phyloP scores from a whole-genome alignment of 208 protist genomes.

The Leishmania guyanensis region DNA sequence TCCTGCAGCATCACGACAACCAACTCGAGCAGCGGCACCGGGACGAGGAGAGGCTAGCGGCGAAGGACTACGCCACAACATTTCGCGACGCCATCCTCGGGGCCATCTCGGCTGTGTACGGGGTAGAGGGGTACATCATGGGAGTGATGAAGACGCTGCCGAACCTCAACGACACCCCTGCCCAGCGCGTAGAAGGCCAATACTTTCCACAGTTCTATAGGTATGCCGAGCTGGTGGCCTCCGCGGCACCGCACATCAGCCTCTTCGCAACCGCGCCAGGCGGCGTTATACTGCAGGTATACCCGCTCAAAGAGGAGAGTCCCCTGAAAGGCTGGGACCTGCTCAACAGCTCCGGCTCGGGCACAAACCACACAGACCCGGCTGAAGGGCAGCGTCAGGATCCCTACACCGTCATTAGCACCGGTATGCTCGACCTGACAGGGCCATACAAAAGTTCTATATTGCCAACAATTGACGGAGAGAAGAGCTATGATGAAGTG shows the following conservation, averaged over 20 bases:
- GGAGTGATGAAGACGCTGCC: slow-evolving; percentile 46
- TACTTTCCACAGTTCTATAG: slow-evolving; percentile 18
- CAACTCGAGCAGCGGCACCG: slow-evolving; percentile 8
- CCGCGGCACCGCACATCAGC: slow-evolving; percentile 14
- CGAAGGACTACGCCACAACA: slow-evolving; percentile 23
- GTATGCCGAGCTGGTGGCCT: slow-evolving; percentile 26
- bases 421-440: slow-evolving; percentile 22
- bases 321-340: slow-evolving; percentile 32
- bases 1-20: slow-evolving; percentile 31
- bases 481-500: neutral
- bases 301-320: slow-evolving; percentile 19
- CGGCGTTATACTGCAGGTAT: slow-evolving; percentile 53
- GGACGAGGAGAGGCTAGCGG: slow-evolving; percentile 10
- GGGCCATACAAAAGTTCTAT: slow-evolving; percentile 33
- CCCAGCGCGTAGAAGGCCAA: slow-evolving; percentile 32
- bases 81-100: slow-evolving; percentile 51
- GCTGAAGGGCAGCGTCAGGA: neutral
- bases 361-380: neutral
- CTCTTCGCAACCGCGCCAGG: slow-evolving; percentile 57
- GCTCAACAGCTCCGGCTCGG: neutral
- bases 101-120: slow-evolving; percentile 40
- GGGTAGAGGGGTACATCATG: slow-evolving; percentile 57
- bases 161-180: slow-evolving; percentile 27
- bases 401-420: slow-evolving; percentile 27
- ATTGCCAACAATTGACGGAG: neutral